Base-by-base conservation (phyloP, 345 rosid genomes). In the Sonneratia alba region DNA sequence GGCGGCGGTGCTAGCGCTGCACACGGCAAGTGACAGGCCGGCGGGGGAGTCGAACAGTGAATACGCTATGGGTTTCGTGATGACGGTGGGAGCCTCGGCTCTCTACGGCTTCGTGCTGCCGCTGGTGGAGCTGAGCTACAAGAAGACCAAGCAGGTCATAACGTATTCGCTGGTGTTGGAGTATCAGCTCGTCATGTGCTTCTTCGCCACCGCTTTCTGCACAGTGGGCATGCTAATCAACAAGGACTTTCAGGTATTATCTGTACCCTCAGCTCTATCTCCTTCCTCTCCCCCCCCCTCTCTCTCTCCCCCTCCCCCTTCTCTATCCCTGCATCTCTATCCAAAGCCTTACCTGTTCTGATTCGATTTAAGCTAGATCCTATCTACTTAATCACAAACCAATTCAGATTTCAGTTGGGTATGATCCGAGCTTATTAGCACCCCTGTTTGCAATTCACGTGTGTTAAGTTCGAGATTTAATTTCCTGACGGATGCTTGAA, bases 91-190 rank as follows among this genome's bases (percentile, higher is more conserved):
- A 3, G 96, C 98, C 0, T 81, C 98, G 16, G 74, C 72, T 61
- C 57, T 93, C 73, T 85, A 86, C 37, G 97, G 91, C 38, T 74
- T 90, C 59, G 37, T 93, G 0, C 74, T 93, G 80, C 97, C 97
- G 15, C 69, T 91, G 75, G 83, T 91, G 36, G 98, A 93, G 71
- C 74, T 81, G 76, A 73, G 77, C 16, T 93, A 93, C 81, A 78
- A 77, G 83, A 93, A 87, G 84, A 79, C 87, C 38, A 82, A 72
- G 42, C 96, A 88, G 66, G 79, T 82, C 21, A 75, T 91, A 13
- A 89, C 70, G 49, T 89, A 86, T 67, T 74, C 88, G 0, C 81
- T 93, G 7, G 98, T 93, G 36, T 45, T 93, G 74, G 97, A 93
- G 86, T 65, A 87, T 68, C 92, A 93, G 79, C 9, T 84, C 79